A percentile compares a stretch with the other conserved stretches of the same genome.
phyloP scores from a whole-genome alignment of 441 rosid genomes.

The Mallotus japonicus region DNA sequence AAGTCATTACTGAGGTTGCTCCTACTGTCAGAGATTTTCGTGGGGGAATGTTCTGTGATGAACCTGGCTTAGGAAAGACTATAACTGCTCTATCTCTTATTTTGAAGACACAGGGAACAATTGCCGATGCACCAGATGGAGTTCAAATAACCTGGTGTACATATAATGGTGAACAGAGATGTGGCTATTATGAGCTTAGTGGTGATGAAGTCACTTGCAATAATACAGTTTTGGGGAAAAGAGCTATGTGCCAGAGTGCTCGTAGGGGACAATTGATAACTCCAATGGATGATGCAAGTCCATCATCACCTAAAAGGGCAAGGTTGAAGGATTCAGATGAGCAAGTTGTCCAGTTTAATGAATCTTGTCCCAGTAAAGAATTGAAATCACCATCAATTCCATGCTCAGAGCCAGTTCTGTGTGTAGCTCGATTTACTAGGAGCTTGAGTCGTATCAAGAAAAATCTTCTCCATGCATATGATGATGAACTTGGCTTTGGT shows the following conservation, averaged over 20 bases:
- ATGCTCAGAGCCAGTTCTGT: constrained; percentile 31
- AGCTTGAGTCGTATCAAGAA: constrained; percentile 53
- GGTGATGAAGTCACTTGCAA: constrained; percentile 40
- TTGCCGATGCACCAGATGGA: constrained; percentile 78
- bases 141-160: constrained; percentile 68
- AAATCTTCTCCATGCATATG: constrained; percentile 55
- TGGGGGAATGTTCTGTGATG: constrained; percentile 98
- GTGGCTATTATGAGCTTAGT: constrained; percentile 78
- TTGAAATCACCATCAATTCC: constrained; percentile 26
- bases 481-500: constrained; percentile 35
- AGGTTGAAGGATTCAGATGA: constrained; percentile 42
- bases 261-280: constrained; percentile 36
- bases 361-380: constrained; percentile 31
- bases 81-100: constrained; percentile 86
- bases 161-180: constrained; percentile 55
- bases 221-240: constrained; percentile 38
- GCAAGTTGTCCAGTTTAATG: constrained; percentile 33
- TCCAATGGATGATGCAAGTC: constrained; percentile 33
- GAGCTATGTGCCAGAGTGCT: constrained; percentile 39
- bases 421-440: constrained; percentile 44
- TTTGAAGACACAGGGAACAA: constrained; percentile 78
- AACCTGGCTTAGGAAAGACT: constrained; percentile 97
- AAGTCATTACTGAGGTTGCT: constrained; percentile 52
- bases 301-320: constrained; percentile 50
- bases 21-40: constrained; percentile 73